These are phyloP conservation scores for Boletellus sp. DNA, from an alignment of 768 basidiomycete genomes.

Conservation along the genomic window DNA sequence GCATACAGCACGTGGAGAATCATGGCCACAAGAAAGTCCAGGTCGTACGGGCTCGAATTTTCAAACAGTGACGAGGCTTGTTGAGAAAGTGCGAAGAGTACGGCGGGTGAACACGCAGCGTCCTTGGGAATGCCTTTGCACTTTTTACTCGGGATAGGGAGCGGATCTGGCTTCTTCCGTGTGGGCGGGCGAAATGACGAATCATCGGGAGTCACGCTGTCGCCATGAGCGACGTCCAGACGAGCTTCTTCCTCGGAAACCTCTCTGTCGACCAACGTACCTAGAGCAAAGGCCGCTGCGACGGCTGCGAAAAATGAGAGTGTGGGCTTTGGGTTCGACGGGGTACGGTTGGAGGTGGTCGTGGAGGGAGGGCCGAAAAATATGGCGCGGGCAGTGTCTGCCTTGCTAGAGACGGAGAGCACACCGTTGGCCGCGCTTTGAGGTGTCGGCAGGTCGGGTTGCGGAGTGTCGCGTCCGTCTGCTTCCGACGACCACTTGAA, in stretches of 20 bases:
- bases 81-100: conserved; percentile 45
- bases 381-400: conserved; percentile 29
- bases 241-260: conserved; percentile 27
- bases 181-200: conserved; percentile 21
- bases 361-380: conserved; percentile 24
- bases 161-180: conserved; percentile 21
- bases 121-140: conserved; percentile 31
- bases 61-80: conserved; percentile 46
- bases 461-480: conserved; percentile 17
- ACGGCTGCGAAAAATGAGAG: conserved; percentile 55
- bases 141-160: conserved; percentile 16
- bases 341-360: conserved; percentile 9
- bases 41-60: conserved; percentile 40
- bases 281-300: conserved; percentile 58
- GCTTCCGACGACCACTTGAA: conserved; percentile 38
- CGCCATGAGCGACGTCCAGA: conserved; percentile 20
- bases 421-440: conserved; percentile 30
- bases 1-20: conserved; percentile 53
- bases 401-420: conserved; percentile 17
- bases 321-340: conserved; percentile 15
- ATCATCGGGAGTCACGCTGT: conserved; percentile 18
- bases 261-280: conserved; percentile 40
- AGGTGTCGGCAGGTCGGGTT: conserved; percentile 15
- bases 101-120: conserved; percentile 31
- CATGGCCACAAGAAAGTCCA: conserved; percentile 59